These are phyloP conservation scores for Trichocladium antarcticum DNA, from an alignment of 495 filamentous ascomycete genomes.

Conservation along the genomic window DNA sequence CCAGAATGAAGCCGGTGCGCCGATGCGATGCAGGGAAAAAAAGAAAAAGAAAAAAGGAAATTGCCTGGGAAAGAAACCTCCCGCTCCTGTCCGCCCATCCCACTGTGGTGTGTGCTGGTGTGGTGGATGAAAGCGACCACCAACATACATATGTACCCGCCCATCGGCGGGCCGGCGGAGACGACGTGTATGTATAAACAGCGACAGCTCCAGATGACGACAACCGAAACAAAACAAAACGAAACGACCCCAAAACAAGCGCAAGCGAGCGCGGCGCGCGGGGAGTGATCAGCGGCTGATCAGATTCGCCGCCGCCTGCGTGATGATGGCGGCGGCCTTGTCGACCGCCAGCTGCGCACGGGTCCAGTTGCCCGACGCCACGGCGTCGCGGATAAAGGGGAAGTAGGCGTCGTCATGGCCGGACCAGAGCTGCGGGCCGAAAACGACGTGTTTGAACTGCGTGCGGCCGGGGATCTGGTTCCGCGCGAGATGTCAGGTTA, in stretches of 20 bases:
- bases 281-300: not conserved
- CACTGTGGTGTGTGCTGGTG: too few species aligned
- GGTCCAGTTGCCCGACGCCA: slow-evolving; percentile 60
- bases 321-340: slow-evolving; percentile 59
- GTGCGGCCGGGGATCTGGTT: slow-evolving; percentile 72
- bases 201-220: too few species aligned
- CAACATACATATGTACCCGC: too few species aligned
- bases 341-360: slow-evolving; percentile 58
- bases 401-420: slow-evolving; percentile 68
- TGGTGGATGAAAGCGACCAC: too few species aligned
- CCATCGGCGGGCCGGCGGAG: too few species aligned
- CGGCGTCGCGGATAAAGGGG: slow-evolving; percentile 72
- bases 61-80: not conserved
- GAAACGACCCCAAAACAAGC: not conserved
- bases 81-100: not conserved
- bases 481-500: not conserved
- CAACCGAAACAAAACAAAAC: not conserved
- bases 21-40: slow-evolving; percentile 15
- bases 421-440: slow-evolving; percentile 71
- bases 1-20: not conserved
- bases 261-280: not conserved
- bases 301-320: slow-evolving; percentile 43
- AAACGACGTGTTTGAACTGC: slow-evolving; percentile 91
- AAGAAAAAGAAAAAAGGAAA: not conserved
- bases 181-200: too few species aligned